Evolutionary conservation across 2,329 filamentous ascomycete species (phyloP), one percentile per base, ranked within the genome.

Genomic region (Diaporthe capsici): DNA sequence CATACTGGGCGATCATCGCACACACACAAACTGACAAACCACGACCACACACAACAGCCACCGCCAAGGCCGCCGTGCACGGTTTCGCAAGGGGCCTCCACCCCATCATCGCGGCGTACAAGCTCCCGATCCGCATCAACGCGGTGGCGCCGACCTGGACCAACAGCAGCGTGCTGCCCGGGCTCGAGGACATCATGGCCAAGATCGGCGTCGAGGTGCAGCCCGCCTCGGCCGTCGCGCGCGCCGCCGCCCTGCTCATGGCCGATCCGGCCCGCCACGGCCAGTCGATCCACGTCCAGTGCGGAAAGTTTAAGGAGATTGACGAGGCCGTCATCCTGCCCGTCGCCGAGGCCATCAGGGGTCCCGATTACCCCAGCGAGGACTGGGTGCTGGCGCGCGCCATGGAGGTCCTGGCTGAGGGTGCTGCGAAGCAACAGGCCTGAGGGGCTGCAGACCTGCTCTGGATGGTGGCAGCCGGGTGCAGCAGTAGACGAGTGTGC

Each of bases 61-160:
- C 87, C 2, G 83, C 89, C 39, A 92, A 92, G 75, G 88, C 91
- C 73, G 90, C 85, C 31, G 86, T 90, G 0, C 77, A 91, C 0
- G 90, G 90, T 3, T 86, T 90, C 73, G 84, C 88, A 31, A 86
- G 90, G 39, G 86, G 87, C 4, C 81, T 90, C 13, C 80, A 85
- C 1, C 81, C 82, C 3, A 80, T 86, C 4, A 77, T 89, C 3
- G 77, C 79, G 17, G 78, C 78, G 3, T 81, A 83, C 15, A 76
- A 80, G 25, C 76, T 88, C 1, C 86, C 88, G 1, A 87, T 92
- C 58, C 87, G 90, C 20, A 80, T 92, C 70, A 92, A 92, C 82
- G 86, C 84, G 8, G 82, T 92, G 28, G 86, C 88, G 1, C 89
- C 90, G 1, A 87, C 84, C 42, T 92, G 89, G 89, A 91, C 90